Percentiles rank a stretch among this genome's conserved stretches.
phyloP scores from a whole-genome alignment of 768 basidiomycete genomes.

The Leucogyrophana mollusca region DNA sequence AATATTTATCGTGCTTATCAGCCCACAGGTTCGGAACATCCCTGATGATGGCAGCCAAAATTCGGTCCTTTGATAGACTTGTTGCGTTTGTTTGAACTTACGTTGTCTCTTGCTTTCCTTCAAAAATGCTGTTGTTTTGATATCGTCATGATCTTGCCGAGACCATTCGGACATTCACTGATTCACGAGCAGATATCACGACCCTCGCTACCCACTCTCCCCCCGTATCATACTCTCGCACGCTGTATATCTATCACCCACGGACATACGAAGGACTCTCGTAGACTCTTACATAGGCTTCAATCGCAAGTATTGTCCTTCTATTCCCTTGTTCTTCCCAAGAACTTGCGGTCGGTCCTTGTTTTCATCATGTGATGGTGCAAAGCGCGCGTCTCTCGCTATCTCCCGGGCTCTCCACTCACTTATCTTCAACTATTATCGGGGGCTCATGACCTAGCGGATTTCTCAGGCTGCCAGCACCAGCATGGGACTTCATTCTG shows the following conservation, averaged over 20 bases:
- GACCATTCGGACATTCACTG: slow-evolving; percentile 7
- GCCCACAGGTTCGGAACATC: slow-evolving; percentile 52
- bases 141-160: not conserved
- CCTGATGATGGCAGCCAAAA: slow-evolving; percentile 42
- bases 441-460: not conserved
- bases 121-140: slow-evolving; percentile 1
- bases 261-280: slow-evolving; percentile 12
- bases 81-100: slow-evolving; percentile 6
- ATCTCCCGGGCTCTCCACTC: slow-evolving; percentile 12
- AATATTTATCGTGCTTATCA: not conserved
- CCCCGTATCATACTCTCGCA: slow-evolving; percentile 11
- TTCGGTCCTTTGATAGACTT: slow-evolving; percentile 16
- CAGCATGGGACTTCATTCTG: not conserved
- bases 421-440: slow-evolving; percentile 6
- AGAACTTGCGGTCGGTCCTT: slow-evolving; percentile 2
- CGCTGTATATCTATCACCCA: slow-evolving; percentile 16
- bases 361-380: slow-evolving; percentile 2
- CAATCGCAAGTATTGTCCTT: slow-evolving; percentile 10
- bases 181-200: slow-evolving; percentile 17
- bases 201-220: slow-evolving; percentile 2
- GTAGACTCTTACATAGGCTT: slow-evolving; percentile 5
- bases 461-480: slow-evolving; percentile 10
- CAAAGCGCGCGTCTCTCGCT: not conserved
- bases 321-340: slow-evolving; percentile 4
- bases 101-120: slow-evolving; percentile 7